Conservation (phyloP, 257 asterid species). For the Solanum appendiculatum region DNA sequence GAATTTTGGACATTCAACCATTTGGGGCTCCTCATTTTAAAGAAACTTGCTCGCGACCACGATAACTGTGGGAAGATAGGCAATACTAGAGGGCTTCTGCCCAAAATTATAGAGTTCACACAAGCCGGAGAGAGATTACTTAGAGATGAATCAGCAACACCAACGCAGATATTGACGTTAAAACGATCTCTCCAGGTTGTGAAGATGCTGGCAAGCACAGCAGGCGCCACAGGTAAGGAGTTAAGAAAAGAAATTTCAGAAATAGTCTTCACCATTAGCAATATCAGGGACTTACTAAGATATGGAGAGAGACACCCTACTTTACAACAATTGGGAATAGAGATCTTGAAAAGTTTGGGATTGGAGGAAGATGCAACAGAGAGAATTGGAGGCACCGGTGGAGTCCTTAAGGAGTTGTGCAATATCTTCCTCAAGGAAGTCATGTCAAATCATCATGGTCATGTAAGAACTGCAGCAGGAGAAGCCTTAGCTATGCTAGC, state of each 20-base stretch:
- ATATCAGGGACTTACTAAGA: conserved; percentile 56
- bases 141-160: conserved; percentile 36
- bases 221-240: conserved; percentile 65
- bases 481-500: conserved; percentile 81
- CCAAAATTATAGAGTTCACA: conserved; percentile 64
- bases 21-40: conserved; percentile 74
- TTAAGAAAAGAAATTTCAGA: conserved; percentile 77
- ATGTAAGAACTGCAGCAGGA: conserved; percentile 68
- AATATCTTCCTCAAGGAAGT: conserved; percentile 46
- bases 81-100: conserved; percentile 69
- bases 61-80: conserved; percentile 80
- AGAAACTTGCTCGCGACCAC: conserved; percentile 82
- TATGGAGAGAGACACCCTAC: conserved; percentile 63
- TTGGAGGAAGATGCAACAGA: conserved; percentile 79
- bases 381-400: conserved; percentile 78
- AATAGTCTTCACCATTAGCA: conserved; percentile 66
- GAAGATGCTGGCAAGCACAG: conserved; percentile 64
- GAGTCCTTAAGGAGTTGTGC: conserved; percentile 54
- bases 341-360: conserved; percentile 55
- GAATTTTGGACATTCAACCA: conserved; percentile 75
- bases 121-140: conserved; percentile 65
- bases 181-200: conserved; percentile 71
- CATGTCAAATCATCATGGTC: conserved; percentile 12
- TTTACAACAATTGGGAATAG: conserved; percentile 63
- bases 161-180: conserved; percentile 55